Evolutionary conservation across 78 protist genomes (phyloP).

Genomic region (Dictyostelium citrinum): DNA sequence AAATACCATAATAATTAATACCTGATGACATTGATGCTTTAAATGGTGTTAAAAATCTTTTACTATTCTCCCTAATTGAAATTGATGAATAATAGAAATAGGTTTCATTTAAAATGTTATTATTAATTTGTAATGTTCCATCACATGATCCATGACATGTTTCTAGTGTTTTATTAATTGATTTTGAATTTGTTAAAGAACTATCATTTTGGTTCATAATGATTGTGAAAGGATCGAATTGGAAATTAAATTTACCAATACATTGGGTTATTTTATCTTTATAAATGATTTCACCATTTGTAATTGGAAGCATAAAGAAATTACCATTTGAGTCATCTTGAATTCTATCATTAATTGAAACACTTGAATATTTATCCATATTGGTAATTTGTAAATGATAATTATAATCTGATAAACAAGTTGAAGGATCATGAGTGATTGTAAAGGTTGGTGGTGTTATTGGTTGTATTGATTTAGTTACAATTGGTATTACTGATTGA

Average conservation of each 20-base stretch:
- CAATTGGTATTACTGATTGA: background rate
- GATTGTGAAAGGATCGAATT: background rate
- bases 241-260: background rate
- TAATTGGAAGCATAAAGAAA: background rate
- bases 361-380: background rate
- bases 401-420: background rate
- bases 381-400: background rate
- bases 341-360: background rate
- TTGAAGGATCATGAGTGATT: background rate
- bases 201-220: no score
- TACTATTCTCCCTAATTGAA: background rate
- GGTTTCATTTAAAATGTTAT: background rate
- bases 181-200: no score
- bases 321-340: background rate
- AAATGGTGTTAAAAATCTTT: background rate
- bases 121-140: background rate
- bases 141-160: constrained; percentile 7
- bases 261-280: background rate
- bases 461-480: background rate
- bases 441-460: background rate
- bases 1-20: background rate
- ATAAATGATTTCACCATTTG: background rate
- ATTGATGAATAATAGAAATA: background rate
- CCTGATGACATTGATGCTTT: background rate
- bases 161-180: background rate